Evolutionary conservation across 208 protist genomes (phyloP).

Genomic region (Giardia muris): DNA sequence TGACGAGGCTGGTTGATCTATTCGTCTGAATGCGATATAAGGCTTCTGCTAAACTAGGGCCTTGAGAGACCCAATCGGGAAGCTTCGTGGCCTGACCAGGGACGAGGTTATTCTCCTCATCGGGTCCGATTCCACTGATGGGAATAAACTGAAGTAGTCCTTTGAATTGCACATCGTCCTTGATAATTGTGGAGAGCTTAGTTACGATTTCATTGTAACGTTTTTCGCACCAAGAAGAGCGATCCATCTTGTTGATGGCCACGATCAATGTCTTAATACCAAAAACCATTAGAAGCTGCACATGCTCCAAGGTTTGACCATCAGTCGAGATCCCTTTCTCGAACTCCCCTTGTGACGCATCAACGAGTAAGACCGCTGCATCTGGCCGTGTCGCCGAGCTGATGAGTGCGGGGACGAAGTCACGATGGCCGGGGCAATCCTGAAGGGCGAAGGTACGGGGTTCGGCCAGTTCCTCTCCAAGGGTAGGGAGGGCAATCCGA

Average conservation of each 20-base stretch:
- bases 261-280: not conserved
- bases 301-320: not conserved
- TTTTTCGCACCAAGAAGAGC: not conserved
- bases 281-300: slow-evolving; percentile 7
- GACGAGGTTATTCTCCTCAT: not conserved
- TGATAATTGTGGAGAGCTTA: not conserved
- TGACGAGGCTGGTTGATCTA: not conserved
- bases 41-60: not conserved
- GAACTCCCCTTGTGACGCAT: not conserved
- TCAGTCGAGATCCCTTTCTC: not conserved
- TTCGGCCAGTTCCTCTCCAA: not conserved
- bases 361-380: not conserved
- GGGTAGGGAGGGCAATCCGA: not conserved
- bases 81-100: not conserved
- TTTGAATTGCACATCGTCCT: not conserved
- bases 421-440: slow-evolving; percentile 25
- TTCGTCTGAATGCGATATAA: not conserved
- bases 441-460: not conserved
- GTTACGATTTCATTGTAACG: not conserved
- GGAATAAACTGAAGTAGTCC: not conserved
- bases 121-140: not conserved
- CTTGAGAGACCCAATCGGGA: not conserved
- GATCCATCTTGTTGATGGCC: slow-evolving; percentile 11
- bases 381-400: not conserved
- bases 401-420: not conserved